Conservation (phyloP, 306 rosid genomes). For the Prunus fruticosa region DNA sequence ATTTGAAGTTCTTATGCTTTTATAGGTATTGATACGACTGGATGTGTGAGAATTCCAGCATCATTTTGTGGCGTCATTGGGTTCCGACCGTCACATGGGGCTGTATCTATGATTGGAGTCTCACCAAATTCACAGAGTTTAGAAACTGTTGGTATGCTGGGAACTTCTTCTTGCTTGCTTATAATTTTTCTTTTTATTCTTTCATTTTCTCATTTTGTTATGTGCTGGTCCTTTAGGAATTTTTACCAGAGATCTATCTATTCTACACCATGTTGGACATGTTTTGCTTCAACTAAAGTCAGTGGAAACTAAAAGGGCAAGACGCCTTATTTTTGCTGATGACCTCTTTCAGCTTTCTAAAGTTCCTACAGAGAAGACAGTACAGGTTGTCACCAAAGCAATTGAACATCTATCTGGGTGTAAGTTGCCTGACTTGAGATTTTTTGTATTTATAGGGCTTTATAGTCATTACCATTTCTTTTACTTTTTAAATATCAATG, state of each 20-base stretch:
- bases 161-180: constrained; percentile 6
- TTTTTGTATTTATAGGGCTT: neutral
- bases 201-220: constrained; percentile 14
- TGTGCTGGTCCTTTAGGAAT: constrained; percentile 48
- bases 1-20: constrained; percentile 9
- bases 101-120: constrained; percentile 60
- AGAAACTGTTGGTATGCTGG: constrained; percentile 72
- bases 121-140: constrained; percentile 74
- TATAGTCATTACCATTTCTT: neutral
- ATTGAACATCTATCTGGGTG: constrained; percentile 69
- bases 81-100: constrained; percentile 80
- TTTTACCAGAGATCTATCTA: constrained; percentile 73
- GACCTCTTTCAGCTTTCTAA: constrained; percentile 76
- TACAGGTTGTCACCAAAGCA: constrained; percentile 48
- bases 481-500: neutral
- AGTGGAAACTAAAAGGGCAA: constrained; percentile 56
- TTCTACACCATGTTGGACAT: constrained; percentile 69
- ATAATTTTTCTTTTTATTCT: constrained; percentile 6
- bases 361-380: constrained; percentile 58
- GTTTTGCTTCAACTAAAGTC: constrained; percentile 57
- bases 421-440: constrained; percentile 44
- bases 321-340: constrained; percentile 67
- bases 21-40: constrained; percentile 80
- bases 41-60: constrained; percentile 80
- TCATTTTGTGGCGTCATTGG: constrained; percentile 79